These are phyloP conservation scores for Cichorium intybus DNA, from an alignment of 140 eudicot genomes.

Conservation along the genomic window DNA sequence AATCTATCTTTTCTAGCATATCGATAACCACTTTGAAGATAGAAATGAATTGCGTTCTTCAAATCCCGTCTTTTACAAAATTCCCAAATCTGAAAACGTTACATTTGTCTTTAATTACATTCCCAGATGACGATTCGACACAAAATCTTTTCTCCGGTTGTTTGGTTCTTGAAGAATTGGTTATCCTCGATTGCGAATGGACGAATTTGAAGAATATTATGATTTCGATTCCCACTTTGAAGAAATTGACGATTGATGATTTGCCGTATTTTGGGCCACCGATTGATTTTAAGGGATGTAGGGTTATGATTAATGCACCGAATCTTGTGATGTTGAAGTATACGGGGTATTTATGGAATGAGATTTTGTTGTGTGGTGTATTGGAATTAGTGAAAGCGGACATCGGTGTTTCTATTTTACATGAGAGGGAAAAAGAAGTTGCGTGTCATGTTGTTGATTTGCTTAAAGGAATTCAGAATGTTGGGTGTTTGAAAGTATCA, in stretches of 20 bases:
- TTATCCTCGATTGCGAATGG: conserved; percentile 53
- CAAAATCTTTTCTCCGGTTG: conserved; percentile 48
- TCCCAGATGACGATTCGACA: conserved; percentile 28
- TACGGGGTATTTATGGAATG: conserved; percentile 45
- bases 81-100: conserved; percentile 41
- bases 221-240: conserved; percentile 34
- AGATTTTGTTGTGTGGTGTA: conserved; percentile 33
- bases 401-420: conserved; percentile 40
- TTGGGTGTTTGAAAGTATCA: conserved; percentile 36
- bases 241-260: conserved; percentile 43
- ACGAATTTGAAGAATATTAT: conserved; percentile 29
- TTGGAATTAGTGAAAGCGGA: conserved; percentile 36
- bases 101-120: conserved; percentile 37
- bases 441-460: conserved; percentile 44
- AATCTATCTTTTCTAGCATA: conserved; percentile 30
- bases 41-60: conserved; percentile 45
- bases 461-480: conserved; percentile 38
- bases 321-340: conserved; percentile 38
- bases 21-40: conserved; percentile 36
- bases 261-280: conserved; percentile 47
- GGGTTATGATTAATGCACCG: conserved; percentile 31
- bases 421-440: conserved; percentile 35
- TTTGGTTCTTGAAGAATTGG: conserved; percentile 49
- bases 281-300: conserved; percentile 36
- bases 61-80: conserved; percentile 29